Evolutionary conservation across 78 protist genomes (phyloP).

Genomic region (Dictyostelium purpureum): DNA sequence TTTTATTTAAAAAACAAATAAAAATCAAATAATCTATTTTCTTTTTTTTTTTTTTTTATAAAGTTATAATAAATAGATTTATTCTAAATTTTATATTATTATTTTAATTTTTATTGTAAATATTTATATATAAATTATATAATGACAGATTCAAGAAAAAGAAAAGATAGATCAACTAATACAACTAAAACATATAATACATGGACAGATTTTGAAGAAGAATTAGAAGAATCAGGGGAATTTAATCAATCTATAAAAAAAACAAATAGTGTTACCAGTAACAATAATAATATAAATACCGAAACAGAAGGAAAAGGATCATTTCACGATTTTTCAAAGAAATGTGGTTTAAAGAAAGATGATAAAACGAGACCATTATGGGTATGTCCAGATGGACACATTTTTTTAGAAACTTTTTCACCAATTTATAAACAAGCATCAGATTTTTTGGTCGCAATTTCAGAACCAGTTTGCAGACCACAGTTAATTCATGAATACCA

Average conservation of each 20-base stretch:
- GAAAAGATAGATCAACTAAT: neutral
- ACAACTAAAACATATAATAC: conserved; percentile 12
- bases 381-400: conserved; percentile 92
- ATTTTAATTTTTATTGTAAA: no score
- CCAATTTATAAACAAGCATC: conserved; percentile 92
- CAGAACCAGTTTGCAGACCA: conserved; percentile 96
- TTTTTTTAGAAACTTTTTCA: conserved; percentile 93
- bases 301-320: neutral
- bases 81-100: no score
- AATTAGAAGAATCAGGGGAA: conserved; percentile 31
- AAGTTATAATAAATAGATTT: no score
- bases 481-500: conserved; percentile 93
- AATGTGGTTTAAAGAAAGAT: conserved; percentile 39
- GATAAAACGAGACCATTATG: conserved; percentile 88
- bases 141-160: conserved; percentile 6
- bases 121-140: no score
- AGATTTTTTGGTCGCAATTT: conserved; percentile 97
- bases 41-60: no score
- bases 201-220: conserved; percentile 70
- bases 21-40: no score
- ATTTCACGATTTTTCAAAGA: conserved; percentile 45
- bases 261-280: no score
- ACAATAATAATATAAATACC: neutral
- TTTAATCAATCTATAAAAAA: conserved; percentile 8
- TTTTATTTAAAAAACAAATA: no score